Conservation (phyloP, 371 early-diverging fungal genomes). For the Dinochytrium kinnereticum region DNA sequence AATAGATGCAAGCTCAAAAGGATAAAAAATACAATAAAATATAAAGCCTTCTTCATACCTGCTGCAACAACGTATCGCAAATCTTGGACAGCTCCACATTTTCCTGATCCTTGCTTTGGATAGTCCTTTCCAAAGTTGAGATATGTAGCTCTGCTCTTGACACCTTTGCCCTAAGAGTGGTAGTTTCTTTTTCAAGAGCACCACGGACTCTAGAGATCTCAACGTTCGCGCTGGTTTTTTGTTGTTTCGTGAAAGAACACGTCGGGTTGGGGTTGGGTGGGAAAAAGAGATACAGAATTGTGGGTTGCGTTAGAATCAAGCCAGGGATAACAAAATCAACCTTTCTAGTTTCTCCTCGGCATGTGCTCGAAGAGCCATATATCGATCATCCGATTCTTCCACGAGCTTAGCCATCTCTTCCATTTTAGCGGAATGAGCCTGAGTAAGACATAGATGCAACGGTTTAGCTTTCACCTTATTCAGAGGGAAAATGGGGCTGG, state of each 20-base stretch:
- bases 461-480: not conserved
- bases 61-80: constrained; percentile 45
- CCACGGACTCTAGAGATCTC: constrained; percentile 41
- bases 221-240: constrained; percentile 51
- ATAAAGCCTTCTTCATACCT: constrained; percentile 32
- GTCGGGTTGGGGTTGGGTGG: too few species aligned
- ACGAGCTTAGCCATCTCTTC: constrained; percentile 25
- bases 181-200: constrained; percentile 42
- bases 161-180: constrained; percentile 38
- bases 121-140: constrained; percentile 30
- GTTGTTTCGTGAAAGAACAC: too few species aligned
- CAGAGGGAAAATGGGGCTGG: too few species aligned
- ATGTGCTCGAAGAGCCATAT: constrained; percentile 39
- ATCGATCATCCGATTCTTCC: constrained; percentile 28
- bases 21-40: too few species aligned
- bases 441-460: constrained; percentile 2
- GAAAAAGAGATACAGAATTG: too few species aligned
- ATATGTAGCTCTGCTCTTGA: constrained; percentile 39
- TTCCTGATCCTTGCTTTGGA: constrained; percentile 44
- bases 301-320: not conserved
- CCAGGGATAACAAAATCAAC: constrained; percentile 21
- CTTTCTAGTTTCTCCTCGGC: constrained; percentile 49
- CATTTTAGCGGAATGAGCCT: constrained; percentile 16
- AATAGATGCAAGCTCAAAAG: too few species aligned
- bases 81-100: constrained; percentile 47